These are phyloP conservation scores for Ehretia macrophylla DNA, from an alignment of 257 asterid genomes.

Conservation along the genomic window DNA sequence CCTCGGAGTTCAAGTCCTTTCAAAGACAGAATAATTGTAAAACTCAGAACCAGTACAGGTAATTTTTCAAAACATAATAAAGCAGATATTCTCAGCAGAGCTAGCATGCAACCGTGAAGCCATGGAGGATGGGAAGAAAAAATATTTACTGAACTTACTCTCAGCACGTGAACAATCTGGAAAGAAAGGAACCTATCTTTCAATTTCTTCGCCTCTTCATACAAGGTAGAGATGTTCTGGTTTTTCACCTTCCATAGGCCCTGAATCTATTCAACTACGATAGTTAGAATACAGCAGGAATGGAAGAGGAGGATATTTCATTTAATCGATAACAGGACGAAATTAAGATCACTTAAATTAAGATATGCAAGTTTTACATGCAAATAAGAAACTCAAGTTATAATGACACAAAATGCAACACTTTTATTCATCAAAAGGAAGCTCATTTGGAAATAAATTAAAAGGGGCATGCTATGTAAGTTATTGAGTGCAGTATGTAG, in stretches of 20 bases:
- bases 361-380: too few relatives aligned
- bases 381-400: too few relatives aligned
- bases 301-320: background rate
- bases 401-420: too few relatives aligned
- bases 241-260: constrained; percentile 90
- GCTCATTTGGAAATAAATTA: too few relatives aligned
- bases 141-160: constrained; percentile 44
- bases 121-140: background rate
- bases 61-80: background rate
- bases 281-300: background rate
- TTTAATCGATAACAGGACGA: too few relatives aligned
- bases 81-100: background rate
- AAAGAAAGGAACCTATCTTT: constrained; percentile 70
- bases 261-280: constrained; percentile 49
- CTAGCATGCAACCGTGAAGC: background rate
- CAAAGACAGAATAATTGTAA: constrained; percentile 8
- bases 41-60: background rate
- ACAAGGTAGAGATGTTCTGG: constrained; percentile 61
- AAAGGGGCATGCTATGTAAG: too few relatives aligned
- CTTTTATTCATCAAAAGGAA: too few relatives aligned
- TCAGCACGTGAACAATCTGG: constrained; percentile 63
- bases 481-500: too few relatives aligned
- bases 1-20: constrained; percentile 89
- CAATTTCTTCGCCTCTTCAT: constrained; percentile 65
- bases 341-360: too few relatives aligned